Conservation (phyloP, 306 rosid species). For the Quercus cerris region DNA sequence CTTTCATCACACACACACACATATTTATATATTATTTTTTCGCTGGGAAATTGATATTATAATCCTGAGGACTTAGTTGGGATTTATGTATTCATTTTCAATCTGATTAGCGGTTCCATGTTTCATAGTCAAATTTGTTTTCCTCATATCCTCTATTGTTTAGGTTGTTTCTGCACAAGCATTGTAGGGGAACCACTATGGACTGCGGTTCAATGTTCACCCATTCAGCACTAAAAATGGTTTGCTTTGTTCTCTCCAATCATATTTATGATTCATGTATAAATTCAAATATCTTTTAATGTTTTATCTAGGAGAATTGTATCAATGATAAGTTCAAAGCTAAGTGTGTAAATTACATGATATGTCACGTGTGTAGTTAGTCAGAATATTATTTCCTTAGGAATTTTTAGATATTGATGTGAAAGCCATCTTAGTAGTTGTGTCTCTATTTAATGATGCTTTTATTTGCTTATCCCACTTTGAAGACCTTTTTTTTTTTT, state of each 20-base stretch:
- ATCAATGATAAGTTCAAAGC: not conserved
- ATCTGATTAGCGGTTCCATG: constrained; percentile 2
- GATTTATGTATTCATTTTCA: not conserved
- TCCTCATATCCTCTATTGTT: constrained; percentile 22
- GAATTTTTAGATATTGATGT: too few relatives aligned
- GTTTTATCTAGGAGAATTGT: not conserved
- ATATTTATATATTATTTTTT: too few relatives aligned
- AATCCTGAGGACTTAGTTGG: not conserved
- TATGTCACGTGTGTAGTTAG: not conserved
- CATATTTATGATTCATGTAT: not conserved
- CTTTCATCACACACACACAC: not conserved
- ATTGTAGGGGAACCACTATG: constrained; percentile 51
- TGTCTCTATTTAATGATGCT: too few relatives aligned
- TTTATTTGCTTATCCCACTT: too few relatives aligned
- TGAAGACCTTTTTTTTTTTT: too few relatives aligned
- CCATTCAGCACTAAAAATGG: constrained; percentile 70
- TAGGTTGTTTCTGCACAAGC: constrained; percentile 78
- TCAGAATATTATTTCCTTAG: too few relatives aligned
- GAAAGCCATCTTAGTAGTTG: too few relatives aligned
- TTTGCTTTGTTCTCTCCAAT: constrained; percentile 22
- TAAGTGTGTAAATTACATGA: not conserved
- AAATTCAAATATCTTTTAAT: not conserved
- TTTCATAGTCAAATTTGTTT: constrained; percentile 1
- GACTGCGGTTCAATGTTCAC: constrained; percentile 50
- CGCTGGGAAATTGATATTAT: not conserved